Percentiles rank a stretch among this genome's conserved stretches.
phyloP scores from a whole-genome alignment of 495 filamentous ascomycete genomes.

The Geopyxis carbonaria region DNA sequence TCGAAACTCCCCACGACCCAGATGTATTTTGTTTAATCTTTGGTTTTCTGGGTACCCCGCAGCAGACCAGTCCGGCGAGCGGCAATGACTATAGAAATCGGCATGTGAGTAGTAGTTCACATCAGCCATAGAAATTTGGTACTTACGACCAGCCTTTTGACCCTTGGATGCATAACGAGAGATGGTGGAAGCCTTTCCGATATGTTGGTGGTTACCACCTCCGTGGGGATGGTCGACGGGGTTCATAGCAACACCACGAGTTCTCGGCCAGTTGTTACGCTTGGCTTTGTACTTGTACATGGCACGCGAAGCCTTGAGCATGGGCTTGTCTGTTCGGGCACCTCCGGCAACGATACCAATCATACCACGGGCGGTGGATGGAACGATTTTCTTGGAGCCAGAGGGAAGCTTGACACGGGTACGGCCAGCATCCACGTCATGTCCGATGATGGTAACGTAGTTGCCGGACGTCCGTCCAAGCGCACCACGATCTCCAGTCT shows the following conservation, averaged over 20 bases:
- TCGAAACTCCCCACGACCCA: slow-evolving; percentile 13
- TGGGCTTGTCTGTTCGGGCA: slow-evolving; percentile 97
- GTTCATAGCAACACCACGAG: slow-evolving; percentile 99
- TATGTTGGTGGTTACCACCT: slow-evolving; percentile 99
- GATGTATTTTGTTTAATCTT: slow-evolving; percentile 48
- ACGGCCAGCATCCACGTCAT: slow-evolving; percentile 98
- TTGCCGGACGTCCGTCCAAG: slow-evolving; percentile 94
- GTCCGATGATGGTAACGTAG: slow-evolving; percentile 97
- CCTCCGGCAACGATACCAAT: slow-evolving; percentile 98
- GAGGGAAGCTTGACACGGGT: slow-evolving; percentile 97
- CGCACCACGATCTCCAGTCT: slow-evolving; percentile 86
- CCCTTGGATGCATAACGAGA: slow-evolving; percentile 90
- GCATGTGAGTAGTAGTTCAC: slow-evolving; percentile 1
- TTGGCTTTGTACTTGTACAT: slow-evolving; percentile 99
- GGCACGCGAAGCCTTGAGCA: slow-evolving; percentile 95
- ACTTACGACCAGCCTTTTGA: slow-evolving; percentile 78
- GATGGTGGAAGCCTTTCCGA: slow-evolving; percentile 99
- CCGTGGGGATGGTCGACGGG: slow-evolving; percentile 99
- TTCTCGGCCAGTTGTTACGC: slow-evolving; percentile 99
- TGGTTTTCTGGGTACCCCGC: slow-evolving; percentile 98
- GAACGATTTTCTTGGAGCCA: slow-evolving; percentile 97
- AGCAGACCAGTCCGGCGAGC: slow-evolving; percentile 97
- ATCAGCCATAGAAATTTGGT: neutral
- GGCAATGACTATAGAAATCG: slow-evolving; percentile 51
- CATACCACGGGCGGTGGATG: slow-evolving; percentile 84